Conservation (phyloP, 2,329 filamentous ascomycete species). For the Epichloe gansuensis region DNA sequence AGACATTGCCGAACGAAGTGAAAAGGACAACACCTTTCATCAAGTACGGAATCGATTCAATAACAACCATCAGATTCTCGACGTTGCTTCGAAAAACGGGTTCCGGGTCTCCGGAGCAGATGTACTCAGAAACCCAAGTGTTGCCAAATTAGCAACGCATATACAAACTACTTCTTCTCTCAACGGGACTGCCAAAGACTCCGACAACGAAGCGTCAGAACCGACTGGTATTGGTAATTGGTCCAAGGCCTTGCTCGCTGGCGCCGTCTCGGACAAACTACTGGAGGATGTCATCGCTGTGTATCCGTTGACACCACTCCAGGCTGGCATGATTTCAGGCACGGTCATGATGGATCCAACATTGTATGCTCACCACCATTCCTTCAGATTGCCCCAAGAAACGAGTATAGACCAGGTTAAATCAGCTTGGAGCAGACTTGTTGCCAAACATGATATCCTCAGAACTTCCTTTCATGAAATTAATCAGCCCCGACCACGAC, state of each 20-base stretch:
- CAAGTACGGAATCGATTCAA: slow-evolving; percentile 20
- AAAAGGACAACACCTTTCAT: slow-evolving; percentile 20
- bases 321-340: slow-evolving; percentile 10
- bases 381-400: slow-evolving; percentile 1
- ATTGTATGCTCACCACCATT: slow-evolving; percentile 10
- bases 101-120: slow-evolving; percentile 21
- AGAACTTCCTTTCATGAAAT: slow-evolving; percentile 16
- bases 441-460: slow-evolving; percentile 12
- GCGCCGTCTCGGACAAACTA: not conserved
- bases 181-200: too few relatives aligned
- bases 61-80: slow-evolving; percentile 21
- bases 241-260: not conserved
- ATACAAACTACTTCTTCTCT: not conserved
- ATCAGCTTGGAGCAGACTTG: slow-evolving; percentile 8
- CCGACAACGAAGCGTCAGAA: not conserved
- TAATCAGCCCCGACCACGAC: not conserved
- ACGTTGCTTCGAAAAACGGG: slow-evolving; percentile 16
- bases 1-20: slow-evolving; percentile 9
- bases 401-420: slow-evolving; percentile 7
- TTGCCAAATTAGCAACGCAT: slow-evolving; percentile 13
- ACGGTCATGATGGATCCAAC: slow-evolving; percentile 11
- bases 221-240: not conserved
- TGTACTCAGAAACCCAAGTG: slow-evolving; percentile 20
- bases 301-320: slow-evolving; percentile 16
- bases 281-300: slow-evolving; percentile 11